Base-by-base conservation (phyloP, 176 grass and related monocot species). In the Carex littledalei region DNA sequence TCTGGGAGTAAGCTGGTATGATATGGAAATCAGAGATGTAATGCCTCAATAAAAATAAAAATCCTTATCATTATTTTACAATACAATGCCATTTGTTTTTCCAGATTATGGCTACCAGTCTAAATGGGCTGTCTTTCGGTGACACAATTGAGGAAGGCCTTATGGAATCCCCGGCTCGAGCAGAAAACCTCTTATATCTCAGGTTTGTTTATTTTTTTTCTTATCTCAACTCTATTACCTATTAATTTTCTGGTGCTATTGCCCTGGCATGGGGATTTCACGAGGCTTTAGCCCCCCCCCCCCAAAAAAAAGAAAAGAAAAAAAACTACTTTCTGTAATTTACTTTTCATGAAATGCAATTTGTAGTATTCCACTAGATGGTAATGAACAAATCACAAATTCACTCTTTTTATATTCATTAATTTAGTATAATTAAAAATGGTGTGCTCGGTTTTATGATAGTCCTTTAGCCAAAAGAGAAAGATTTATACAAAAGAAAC, bases 91-190 rank as follows among this genome's bases (percentile, higher is more conserved):
- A 43, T 21, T 24, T 79, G 8, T 11, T 49, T 47, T 89, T 89
- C 71, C 78, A 95, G 93, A 89, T 95, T 62, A 95, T 95, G 88
- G 90, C 93, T 24, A 89, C 90, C 41, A 95, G 93, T 69, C 79
- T 98, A 82, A 98, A 98, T 54, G 96, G 96, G 50, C 67, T 98
- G 39, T 95, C 96, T 73, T 93, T 95, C 20, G 93, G 93, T 47
- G 93, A 98, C 81, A 85, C 96, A 8, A 90, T 95, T 47, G 65
- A 82, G 54, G 96, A 98, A 24, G 91, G 91, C 67, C 88, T 94
- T 78, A 93, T 95, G 91, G 96, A 94, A 91, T 98, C 93, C 81
- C 96, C 96, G 35, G 91, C 77, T 3, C 88, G 90, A 74, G 91
- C 96, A 20, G 96, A 98, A 79, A 92, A 82, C 63, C 43, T 80